A percentile compares a stretch with the other conserved stretches of the same genome.
Conservation (phyloP, 495 filamentous ascomycete species). For the Hypomontagnella monticulosa region DNA sequence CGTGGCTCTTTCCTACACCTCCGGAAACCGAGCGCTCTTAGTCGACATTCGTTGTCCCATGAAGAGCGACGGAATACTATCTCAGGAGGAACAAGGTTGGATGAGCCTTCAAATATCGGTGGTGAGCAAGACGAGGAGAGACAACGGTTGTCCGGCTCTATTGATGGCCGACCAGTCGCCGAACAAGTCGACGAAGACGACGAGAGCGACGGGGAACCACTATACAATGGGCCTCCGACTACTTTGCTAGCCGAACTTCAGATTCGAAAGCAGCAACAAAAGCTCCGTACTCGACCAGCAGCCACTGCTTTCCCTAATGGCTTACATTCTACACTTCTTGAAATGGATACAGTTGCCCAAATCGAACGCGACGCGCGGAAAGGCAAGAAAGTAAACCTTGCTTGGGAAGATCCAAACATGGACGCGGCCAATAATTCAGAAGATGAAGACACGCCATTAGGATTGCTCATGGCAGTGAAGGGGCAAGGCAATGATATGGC, state of each 20-base stretch:
- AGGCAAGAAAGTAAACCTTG: slow-evolving; percentile 79
- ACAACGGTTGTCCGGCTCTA: slow-evolving; percentile 25
- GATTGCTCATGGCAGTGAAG: slow-evolving; percentile 75
- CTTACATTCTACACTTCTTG: slow-evolving; percentile 86
- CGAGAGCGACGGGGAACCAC: slow-evolving; percentile 47
- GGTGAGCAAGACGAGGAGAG: slow-evolving; percentile 48
- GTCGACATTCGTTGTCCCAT: slow-evolving; percentile 35
- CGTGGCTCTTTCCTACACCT: slow-evolving; percentile 52
- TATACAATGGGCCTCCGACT: slow-evolving; percentile 77
- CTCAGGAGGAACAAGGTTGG: slow-evolving; percentile 26
- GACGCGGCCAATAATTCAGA: slow-evolving; percentile 54
- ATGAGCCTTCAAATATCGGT: slow-evolving; percentile 31
- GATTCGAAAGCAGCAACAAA: slow-evolving; percentile 84
- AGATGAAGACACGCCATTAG: slow-evolving; percentile 85
- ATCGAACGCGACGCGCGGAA: slow-evolving; percentile 79
- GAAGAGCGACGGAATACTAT: slow-evolving; percentile 36
- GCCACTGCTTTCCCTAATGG: slow-evolving; percentile 74
- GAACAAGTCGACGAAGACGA: slow-evolving; percentile 55
- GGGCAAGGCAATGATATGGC: slow-evolving; percentile 60
- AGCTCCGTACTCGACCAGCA: slow-evolving; percentile 75
- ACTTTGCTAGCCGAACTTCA: slow-evolving; percentile 94
- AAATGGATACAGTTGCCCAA: slow-evolving; percentile 91
- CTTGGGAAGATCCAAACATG: slow-evolving; percentile 79
- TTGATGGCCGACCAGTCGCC: slow-evolving; percentile 50
- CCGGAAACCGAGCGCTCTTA: slow-evolving; percentile 43